Evolutionary conservation across 2,329 filamentous ascomycete species (phyloP).

Genomic region (Aaosphaeria pasadenensis): DNA sequence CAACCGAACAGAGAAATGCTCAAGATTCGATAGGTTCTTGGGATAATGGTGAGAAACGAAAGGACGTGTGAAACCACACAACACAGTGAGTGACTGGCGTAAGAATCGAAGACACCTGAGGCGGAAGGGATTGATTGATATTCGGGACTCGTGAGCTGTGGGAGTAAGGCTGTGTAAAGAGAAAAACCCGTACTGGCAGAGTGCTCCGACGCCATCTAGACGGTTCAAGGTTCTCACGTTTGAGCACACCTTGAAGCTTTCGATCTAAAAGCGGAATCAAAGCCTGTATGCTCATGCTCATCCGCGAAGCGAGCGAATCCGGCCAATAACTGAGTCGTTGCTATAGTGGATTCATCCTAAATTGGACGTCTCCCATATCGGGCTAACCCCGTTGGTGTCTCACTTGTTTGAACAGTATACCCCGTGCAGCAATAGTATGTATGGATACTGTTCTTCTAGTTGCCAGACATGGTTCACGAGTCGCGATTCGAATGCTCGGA

Average conservation of each 20-base stretch:
- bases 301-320: conserved; percentile 11
- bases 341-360: conserved; percentile 14
- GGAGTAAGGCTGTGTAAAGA: conserved; percentile 22
- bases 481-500: neutral
- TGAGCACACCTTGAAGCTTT: conserved; percentile 11
- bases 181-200: conserved; percentile 3
- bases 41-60: conserved; percentile 24
- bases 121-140: conserved; percentile 7
- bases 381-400: conserved; percentile 17
- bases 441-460: no score
- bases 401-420: neutral
- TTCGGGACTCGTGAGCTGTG: conserved; percentile 11
- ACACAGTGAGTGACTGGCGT: conserved; percentile 13
- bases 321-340: conserved; percentile 16
- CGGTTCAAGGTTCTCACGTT: conserved; percentile 17
- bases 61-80: conserved; percentile 35
- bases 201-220: conserved; percentile 23
- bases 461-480: neutral
- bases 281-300: conserved; percentile 21
- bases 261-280: conserved; percentile 33
- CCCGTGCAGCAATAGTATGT: no score
- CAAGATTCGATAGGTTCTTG: neutral
- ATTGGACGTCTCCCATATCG: conserved; percentile 16
- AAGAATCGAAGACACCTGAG: conserved; percentile 8
- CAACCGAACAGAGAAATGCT: neutral